Evolutionary conservation across 306 rosid species (phyloP).

Genomic region (Fragaria ananassa): DNA sequence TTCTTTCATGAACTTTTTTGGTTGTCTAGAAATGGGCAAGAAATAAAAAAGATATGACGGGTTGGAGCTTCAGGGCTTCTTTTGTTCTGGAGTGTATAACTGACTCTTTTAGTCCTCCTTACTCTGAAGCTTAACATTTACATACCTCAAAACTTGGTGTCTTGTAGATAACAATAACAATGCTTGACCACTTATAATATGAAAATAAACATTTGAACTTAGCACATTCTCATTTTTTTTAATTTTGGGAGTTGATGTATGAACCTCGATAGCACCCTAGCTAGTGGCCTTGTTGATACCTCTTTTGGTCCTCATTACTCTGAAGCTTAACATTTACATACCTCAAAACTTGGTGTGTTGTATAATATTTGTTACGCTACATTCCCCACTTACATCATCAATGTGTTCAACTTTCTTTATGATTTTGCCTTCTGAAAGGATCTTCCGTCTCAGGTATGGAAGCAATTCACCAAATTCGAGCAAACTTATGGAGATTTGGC

Average conservation of each 20-base stretch:
- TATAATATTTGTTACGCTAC: background rate
- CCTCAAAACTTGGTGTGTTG: background rate
- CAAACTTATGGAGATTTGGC: slow-evolving; percentile 92
- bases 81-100: background rate
- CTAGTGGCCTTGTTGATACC: background rate
- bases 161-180: background rate
- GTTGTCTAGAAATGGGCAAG: background rate
- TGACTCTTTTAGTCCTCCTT: background rate
- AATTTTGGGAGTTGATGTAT: background rate
- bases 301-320: background rate
- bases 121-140: background rate
- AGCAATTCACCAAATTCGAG: slow-evolving; percentile 78
- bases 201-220: background rate
- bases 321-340: background rate
- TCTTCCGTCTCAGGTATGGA: slow-evolving; percentile 69
- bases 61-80: background rate
- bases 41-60: background rate
- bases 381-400: background rate
- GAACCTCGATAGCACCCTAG: background rate
- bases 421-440: slow-evolving; percentile 9
- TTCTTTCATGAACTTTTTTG: background rate
- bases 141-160: background rate
- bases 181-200: background rate
- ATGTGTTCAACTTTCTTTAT: background rate
- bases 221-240: background rate